Conservation (phyloP, 1,284 basidiomycete species). For the Taiwanofungus camphoratus region DNA sequence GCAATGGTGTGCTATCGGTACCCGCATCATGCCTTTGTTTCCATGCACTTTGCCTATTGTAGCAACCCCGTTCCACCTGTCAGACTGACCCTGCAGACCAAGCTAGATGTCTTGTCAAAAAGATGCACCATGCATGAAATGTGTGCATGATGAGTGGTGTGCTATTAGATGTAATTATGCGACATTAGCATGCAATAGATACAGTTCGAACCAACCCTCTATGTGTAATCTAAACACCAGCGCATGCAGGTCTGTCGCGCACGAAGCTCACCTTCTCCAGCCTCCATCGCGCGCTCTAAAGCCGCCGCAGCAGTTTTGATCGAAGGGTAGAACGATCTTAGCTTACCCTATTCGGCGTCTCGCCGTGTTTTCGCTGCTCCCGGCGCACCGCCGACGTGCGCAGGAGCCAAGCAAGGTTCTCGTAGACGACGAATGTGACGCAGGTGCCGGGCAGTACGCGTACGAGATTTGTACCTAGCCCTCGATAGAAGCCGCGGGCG, state of each 20-base stretch:
- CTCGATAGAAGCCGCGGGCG: slow-evolving; percentile 87
- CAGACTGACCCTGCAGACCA: too few relatives aligned
- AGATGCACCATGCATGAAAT: not conserved
- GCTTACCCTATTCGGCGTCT: not conserved
- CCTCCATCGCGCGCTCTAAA: too few relatives aligned
- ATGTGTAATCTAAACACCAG: not conserved
- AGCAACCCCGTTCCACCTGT: too few relatives aligned
- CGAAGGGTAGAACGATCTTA: not conserved
- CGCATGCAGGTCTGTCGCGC: too few relatives aligned
- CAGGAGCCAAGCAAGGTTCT: slow-evolving; percentile 86
- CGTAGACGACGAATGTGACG: slow-evolving; percentile 97
- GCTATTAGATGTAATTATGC: too few relatives aligned
- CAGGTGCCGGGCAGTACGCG: slow-evolving; percentile 96
- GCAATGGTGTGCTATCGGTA: too few relatives aligned
- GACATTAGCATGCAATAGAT: not conserved
- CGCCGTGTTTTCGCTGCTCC: slow-evolving; percentile 10
- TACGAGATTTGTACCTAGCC: slow-evolving; percentile 93
- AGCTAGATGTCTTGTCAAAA: not conserved
- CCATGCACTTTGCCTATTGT: too few relatives aligned
- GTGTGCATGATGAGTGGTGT: not conserved
- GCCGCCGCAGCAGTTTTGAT: not conserved
- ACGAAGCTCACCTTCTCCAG: too few relatives aligned
- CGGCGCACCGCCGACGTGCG: slow-evolving; percentile 48
- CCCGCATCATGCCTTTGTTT: too few relatives aligned
- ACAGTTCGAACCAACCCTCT: not conserved